phyloP scores from a whole-genome alignment of 306 rosid species.

The Boehmeria nivea region DNA sequence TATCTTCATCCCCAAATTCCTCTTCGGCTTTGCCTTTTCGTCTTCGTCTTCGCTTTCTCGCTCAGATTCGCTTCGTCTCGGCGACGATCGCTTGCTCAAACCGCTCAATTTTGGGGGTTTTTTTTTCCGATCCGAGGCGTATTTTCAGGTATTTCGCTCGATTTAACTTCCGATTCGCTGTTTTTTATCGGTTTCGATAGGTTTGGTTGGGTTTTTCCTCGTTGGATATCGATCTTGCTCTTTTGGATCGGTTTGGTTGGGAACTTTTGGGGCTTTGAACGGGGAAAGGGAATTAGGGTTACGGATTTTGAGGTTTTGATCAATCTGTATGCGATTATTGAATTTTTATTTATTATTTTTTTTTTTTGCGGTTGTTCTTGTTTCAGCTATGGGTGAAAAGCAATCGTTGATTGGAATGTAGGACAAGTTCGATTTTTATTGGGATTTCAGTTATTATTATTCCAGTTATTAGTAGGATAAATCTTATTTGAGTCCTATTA shows the following conservation, averaged over 20 bases:
- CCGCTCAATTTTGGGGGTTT: slow-evolving; percentile 4
- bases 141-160: background rate
- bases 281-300: background rate
- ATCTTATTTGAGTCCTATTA: no score
- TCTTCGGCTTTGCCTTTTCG: background rate
- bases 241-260: background rate
- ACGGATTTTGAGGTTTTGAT: background rate
- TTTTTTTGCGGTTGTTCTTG: no score
- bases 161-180: background rate
- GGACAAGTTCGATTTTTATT: no score
- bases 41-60: background rate
- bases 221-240: background rate
- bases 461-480: no score
- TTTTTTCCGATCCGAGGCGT: background rate
- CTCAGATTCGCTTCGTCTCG: background rate
- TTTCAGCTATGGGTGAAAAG: no score
- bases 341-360: no score
- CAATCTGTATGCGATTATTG: no score
- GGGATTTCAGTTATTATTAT: no score
- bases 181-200: slow-evolving; percentile 7
- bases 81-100: background rate
- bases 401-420: background rate
- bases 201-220: background rate
- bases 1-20: background rate
- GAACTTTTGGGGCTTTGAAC: background rate